Evolutionary conservation across 257 asterid genomes (phyloP).

Genomic region (Lantana camara): DNA sequence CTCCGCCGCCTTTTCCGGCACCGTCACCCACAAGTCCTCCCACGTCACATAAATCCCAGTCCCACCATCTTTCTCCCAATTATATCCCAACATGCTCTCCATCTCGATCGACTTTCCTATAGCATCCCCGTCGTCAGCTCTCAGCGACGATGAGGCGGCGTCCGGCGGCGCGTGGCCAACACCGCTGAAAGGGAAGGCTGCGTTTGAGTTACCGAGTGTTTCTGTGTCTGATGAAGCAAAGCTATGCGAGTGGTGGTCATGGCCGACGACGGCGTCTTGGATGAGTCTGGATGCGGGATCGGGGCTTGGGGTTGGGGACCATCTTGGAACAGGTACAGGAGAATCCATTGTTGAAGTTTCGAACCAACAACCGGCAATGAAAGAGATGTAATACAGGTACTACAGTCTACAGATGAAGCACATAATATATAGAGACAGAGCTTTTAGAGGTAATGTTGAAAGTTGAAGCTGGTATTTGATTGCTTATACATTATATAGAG

Average conservation of each 20-base stretch:
- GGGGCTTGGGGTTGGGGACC: slow-evolving; percentile 38
- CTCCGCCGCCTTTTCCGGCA: slow-evolving; percentile 34
- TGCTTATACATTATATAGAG: no score
- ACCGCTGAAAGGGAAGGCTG: slow-evolving; percentile 34
- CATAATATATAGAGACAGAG: no score
- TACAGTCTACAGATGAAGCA: no score
- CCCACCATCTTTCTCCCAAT: not conserved
- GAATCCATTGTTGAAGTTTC: slow-evolving; percentile 24
- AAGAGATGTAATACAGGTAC: no score
- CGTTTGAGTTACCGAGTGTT: not conserved
- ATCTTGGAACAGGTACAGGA: slow-evolving; percentile 25
- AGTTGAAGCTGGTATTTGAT: no score
- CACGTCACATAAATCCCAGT: slow-evolving; percentile 53
- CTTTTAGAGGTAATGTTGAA: no score
- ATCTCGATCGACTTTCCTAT: not conserved
- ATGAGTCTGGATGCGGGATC: slow-evolving; percentile 8
- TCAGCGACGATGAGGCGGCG: slow-evolving; percentile 19
- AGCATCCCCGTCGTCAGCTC: not conserved
- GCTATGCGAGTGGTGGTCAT: slow-evolving; percentile 15
- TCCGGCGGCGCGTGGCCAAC: slow-evolving; percentile 9
- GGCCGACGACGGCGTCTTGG: slow-evolving; percentile 7
- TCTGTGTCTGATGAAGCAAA: slow-evolving; percentile 7
- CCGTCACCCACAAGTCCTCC: slow-evolving; percentile 60
- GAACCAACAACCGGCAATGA: no score
- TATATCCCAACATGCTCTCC: not conserved